Conservation (phyloP, 805 yeast genomes). For the Spencermartinsiella europaea region DNA sequence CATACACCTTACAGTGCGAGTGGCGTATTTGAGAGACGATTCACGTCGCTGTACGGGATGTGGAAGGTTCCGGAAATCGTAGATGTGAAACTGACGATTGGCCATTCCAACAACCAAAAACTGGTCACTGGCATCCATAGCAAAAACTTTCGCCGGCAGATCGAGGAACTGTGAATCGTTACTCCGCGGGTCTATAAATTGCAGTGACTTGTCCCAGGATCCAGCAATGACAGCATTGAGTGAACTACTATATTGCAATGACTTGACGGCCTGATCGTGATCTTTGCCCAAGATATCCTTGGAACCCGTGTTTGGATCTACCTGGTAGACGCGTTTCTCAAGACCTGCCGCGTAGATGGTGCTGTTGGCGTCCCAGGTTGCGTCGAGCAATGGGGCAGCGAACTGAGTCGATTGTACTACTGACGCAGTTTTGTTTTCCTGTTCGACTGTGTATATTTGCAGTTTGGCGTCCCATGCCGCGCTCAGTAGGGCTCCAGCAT, state of each 20-base stretch:
- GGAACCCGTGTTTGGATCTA: conserved; percentile 46
- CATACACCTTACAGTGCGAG: conserved; percentile 49
- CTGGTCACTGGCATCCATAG: conserved; percentile 51
- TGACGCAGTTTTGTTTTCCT: conserved; percentile 11
- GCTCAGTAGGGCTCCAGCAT: conserved; percentile 38
- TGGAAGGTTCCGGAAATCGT: conserved; percentile 46
- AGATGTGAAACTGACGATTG: conserved; percentile 48
- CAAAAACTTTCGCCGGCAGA: conserved; percentile 49
- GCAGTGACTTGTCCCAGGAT: conserved; percentile 56
- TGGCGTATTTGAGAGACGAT: conserved; percentile 63
- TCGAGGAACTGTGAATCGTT: conserved; percentile 15
- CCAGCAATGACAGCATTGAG: conserved; percentile 44
- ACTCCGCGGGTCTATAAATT: conserved; percentile 42
- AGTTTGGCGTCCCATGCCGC: conserved; percentile 57
- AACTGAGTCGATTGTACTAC: conserved; percentile 22
- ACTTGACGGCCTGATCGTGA: conserved; percentile 41
- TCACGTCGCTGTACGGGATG: conserved; percentile 49
- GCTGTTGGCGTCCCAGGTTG: conserved; percentile 26
- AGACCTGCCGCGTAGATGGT: conserved; percentile 45
- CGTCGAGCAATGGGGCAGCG: conserved; percentile 31
- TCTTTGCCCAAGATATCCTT: conserved; percentile 23
- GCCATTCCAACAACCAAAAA: conserved; percentile 51
- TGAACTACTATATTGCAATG: conserved; percentile 27
- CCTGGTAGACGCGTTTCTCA: conserved; percentile 48
- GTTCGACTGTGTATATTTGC: conserved; percentile 38